These are phyloP conservation scores for Kazachstania kunashirensis DNA, from an alignment of 805 yeast species.

Conservation along the genomic window DNA sequence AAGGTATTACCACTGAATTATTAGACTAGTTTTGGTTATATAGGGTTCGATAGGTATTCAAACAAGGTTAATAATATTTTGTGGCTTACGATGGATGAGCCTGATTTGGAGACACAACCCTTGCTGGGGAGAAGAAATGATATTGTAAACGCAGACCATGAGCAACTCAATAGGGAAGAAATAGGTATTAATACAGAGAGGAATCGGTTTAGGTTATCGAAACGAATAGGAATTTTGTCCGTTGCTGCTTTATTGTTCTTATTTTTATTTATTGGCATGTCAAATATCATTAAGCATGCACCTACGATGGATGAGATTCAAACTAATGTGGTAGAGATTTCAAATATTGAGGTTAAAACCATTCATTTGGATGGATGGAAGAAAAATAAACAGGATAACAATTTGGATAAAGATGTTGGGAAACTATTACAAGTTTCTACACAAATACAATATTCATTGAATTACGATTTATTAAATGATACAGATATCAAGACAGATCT, in stretches of 20 bases:
- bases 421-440: constrained; percentile 15
- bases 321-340: constrained; percentile 11
- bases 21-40: no score
- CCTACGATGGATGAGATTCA: constrained; percentile 15
- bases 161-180: no score
- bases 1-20: no score
- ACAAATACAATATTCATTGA: constrained; percentile 8
- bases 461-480: constrained; percentile 14
- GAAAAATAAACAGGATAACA: constrained; percentile 8
- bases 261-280: background rate
- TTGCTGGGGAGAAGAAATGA: constrained; percentile 3
- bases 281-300: background rate
- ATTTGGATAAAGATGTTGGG: constrained; percentile 16
- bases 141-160: background rate
- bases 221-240: no score
- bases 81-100: background rate
- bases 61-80: no score
- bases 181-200: no score
- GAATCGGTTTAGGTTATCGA: no score
- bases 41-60: no score
- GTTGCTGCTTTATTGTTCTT: background rate
- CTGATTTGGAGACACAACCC: constrained; percentile 17
- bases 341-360: constrained; percentile 15
- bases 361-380: constrained; percentile 26
- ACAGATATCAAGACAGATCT: no score